Evolutionary conservation across 1,139 yeast species (phyloP), one percentile per base, ranked within the genome.

Genomic region (Sugiyamaella xylanicola): DNA sequence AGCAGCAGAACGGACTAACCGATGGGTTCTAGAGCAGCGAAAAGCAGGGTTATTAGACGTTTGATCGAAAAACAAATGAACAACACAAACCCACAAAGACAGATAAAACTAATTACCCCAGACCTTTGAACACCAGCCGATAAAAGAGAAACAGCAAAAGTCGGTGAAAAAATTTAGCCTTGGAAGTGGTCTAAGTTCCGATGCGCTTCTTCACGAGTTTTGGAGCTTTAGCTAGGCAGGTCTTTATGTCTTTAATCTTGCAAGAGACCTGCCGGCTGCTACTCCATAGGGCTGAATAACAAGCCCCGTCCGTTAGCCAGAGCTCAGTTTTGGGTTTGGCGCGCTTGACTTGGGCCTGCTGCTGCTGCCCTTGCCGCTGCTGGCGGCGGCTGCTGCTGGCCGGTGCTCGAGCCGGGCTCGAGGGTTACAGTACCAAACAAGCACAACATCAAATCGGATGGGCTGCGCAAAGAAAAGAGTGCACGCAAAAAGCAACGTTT

Each of bases 121-220:
- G n/a, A n/a, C n/a, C n/a, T n/a, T n/a, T n/a, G n/a, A n/a, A n/a
- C n/a, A n/a, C n/a, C n/a, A 32, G 15, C 13, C 37, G 15, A 32
- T 7, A 4, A 4, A 4, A 4, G 8, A 32, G 15, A 32, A 32
- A 32, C 15, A 32, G 37, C 37, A n/a, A 32, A 32, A 32, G 15
- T n/a, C 5, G 37, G 37, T n/a, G 37, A 32, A 32, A 25, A 32
- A 32, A 11, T 32, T 32, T 32, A 32, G 13, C 37, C 37, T 32
- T 32, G 37, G 37, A 32, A 32, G 37, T 32, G 37, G 37, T 32
- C 37, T 32, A 32, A 32, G 37, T 32, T n/a, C 37, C 37, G 37
- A 32, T 32, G 37, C 37, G 37, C 37, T 32, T 32, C 37, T 32
- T n/a, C 15, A 11, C 37, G 15, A 8, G 37, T 11, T n/a, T 32